These are phyloP conservation scores for Quercus ilex DNA, from an alignment of 306 rosid genomes.

Conservation along the genomic window DNA sequence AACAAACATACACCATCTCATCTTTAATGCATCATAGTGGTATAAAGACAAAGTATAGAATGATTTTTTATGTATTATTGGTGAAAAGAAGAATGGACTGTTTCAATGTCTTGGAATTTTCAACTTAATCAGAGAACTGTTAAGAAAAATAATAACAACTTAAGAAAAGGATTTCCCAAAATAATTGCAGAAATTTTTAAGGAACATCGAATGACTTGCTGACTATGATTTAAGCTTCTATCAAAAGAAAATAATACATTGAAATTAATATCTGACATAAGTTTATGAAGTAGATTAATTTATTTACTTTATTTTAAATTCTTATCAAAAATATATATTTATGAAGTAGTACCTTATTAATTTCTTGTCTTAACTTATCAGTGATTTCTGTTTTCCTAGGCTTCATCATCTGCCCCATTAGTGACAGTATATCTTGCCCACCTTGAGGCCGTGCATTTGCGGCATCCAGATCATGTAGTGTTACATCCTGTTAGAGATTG, in stretches of 20 bases:
- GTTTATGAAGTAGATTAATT: background rate
- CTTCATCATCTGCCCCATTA: conserved; percentile 99
- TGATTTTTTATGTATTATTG: background rate
- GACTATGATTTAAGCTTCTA: background rate
- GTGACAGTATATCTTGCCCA: conserved; percentile 91
- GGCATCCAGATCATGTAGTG: conserved; percentile 87
- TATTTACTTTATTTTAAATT: too few species aligned
- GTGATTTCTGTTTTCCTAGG: conserved; percentile 95
- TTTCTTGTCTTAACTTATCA: conserved; percentile 87
- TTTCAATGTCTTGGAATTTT: background rate
- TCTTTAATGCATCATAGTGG: background rate
- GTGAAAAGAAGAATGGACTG: background rate
- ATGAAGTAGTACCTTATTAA: conserved; percentile 55
- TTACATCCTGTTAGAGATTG: conserved; percentile 62
- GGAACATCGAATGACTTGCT: background rate
- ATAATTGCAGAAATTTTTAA: background rate
- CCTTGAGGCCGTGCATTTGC: conserved; percentile 96
- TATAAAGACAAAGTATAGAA: background rate
- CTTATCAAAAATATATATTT: too few species aligned
- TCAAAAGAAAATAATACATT: conserved; percentile 3
- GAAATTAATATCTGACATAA: background rate
- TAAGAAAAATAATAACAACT: background rate
- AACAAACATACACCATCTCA: background rate
- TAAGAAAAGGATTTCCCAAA: background rate
- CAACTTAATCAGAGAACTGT: background rate